Evolutionary conservation across 768 basidiomycete genomes (phyloP).

Genomic region (Pleurotus salmoneostramineus): DNA sequence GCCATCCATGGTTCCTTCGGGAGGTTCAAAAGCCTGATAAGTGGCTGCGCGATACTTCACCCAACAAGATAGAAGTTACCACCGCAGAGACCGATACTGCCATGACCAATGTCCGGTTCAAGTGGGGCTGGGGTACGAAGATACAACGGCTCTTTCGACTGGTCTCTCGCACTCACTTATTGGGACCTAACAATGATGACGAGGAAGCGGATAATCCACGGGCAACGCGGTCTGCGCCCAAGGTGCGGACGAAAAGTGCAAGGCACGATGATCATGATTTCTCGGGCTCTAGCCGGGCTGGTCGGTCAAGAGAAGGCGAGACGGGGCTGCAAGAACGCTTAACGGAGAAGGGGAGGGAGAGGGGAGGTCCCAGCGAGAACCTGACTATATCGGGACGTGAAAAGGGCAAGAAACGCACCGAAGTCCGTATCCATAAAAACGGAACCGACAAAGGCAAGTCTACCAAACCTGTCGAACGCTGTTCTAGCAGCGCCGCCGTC

Average conservation of each 20-base stretch:
- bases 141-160: constrained; percentile 41
- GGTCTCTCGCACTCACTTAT: constrained; percentile 15
- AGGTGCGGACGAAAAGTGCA: neutral
- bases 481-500: constrained; percentile 16
- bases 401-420: constrained; percentile 24
- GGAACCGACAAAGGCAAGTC: constrained; percentile 6
- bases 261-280: neutral
- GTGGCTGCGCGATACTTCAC: constrained; percentile 58
- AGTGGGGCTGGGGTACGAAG: constrained; percentile 51
- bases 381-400: constrained; percentile 5
- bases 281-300: neutral
- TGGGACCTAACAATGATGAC: neutral
- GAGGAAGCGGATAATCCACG: neutral
- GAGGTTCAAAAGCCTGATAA: constrained; percentile 62
- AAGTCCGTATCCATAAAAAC: neutral
- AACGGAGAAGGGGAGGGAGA: neutral
- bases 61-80: constrained; percentile 48
- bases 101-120: constrained; percentile 61
- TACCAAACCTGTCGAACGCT: constrained; percentile 28
- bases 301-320: neutral
- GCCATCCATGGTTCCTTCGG: constrained; percentile 59
- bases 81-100: constrained; percentile 76
- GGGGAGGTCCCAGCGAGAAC: neutral
- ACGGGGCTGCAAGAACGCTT: neutral
- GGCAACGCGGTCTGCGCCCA: constrained; percentile 1